Base-by-base conservation (phyloP, 306 rosid species). In the Corylus americana region DNA sequence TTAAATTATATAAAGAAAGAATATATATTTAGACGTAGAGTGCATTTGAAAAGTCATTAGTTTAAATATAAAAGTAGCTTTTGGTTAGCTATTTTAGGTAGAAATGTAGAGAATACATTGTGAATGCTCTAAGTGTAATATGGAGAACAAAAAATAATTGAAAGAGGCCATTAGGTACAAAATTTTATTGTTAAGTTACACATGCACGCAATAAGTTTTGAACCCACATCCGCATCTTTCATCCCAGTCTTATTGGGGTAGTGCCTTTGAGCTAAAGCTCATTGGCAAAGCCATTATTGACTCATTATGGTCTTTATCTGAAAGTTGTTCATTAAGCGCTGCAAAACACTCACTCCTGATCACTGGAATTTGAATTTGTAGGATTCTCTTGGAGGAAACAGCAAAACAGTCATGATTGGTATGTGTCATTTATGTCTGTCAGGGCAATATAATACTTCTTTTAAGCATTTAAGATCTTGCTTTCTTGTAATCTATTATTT, bases 361-460 rank as follows among this genome's bases (percentile, higher is more conserved):
- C 57, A 45, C 14, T 74, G 81, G 27, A 79, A 70, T 78, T 84
- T 87, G 80, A 67, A 83, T 82, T 68, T 59, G 27, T 68, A 96
- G 99, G 98, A 96, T 79, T 96, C 98, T 64, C 92, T 96, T 37
- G 98, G 98, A 70, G 99, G 99, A 82, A 96, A 96, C 86, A 96
- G 98, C 88, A 96, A 93, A 86, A 96, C 99, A 0, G 94, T 96
- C 73, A 96, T 96, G 99, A 96, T 96, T 84, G 98, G 99, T 96
- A 91, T 68, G 80, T 67, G 61, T 74, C 59, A 45, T 45, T 35
- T 77, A 18, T 58, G 31, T 68, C 64, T 35, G 18, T 66, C 49
- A 27, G 14, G 51, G 68, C 20, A 20, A 55, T 77, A 72, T 10
- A 31, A 76, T 83, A 12, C 31, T 66, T 76, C 39, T 35, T 18